phyloP scores from a whole-genome alignment of 2,329 filamentous ascomycete species.

The Teratosphaeria zuluensis region DNA sequence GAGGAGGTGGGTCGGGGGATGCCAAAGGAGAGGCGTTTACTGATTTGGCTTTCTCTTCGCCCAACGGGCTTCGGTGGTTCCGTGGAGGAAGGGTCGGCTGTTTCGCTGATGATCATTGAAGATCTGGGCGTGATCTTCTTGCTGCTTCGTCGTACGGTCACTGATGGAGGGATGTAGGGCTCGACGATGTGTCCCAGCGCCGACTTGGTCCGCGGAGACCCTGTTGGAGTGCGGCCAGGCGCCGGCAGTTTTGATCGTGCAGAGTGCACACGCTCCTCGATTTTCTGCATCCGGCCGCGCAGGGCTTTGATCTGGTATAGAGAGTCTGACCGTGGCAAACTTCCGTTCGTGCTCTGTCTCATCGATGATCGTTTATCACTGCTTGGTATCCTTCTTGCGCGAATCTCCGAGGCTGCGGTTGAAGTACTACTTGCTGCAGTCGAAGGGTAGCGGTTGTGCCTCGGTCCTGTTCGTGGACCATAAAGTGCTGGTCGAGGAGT shows the following conservation, averaged over 20 bases:
- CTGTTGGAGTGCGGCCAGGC: constrained; percentile 68
- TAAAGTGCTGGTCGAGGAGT: constrained; percentile 42
- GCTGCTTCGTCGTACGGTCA: constrained; percentile 56
- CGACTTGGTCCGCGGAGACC: constrained; percentile 55
- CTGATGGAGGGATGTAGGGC: constrained; percentile 41
- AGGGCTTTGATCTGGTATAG: constrained; percentile 87
- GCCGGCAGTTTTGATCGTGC: constrained; percentile 86
- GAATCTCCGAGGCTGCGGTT: constrained; percentile 16
- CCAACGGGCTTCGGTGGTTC: background rate
- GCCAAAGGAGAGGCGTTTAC: constrained; percentile 42
- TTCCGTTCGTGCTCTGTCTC: constrained; percentile 18
- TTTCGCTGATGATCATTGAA: background rate
- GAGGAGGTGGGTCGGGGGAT: constrained; percentile 23
- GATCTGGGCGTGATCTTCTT: constrained; percentile 46
- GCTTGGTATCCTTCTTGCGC: constrained; percentile 31
- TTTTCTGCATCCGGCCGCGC: constrained; percentile 92
- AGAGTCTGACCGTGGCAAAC: constrained; percentile 55
- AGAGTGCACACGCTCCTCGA: constrained; percentile 86
- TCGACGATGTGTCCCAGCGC: constrained; percentile 18
- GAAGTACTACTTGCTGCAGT: constrained; percentile 26
- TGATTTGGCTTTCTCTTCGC: constrained; percentile 24
- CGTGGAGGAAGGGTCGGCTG: background rate
- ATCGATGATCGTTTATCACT: constrained; percentile 31
- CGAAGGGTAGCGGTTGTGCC: constrained; percentile 51
- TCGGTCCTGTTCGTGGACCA: constrained; percentile 34